Evolutionary conservation across 129 eudicot genomes (phyloP).

Genomic region (Apium graveolens): DNA sequence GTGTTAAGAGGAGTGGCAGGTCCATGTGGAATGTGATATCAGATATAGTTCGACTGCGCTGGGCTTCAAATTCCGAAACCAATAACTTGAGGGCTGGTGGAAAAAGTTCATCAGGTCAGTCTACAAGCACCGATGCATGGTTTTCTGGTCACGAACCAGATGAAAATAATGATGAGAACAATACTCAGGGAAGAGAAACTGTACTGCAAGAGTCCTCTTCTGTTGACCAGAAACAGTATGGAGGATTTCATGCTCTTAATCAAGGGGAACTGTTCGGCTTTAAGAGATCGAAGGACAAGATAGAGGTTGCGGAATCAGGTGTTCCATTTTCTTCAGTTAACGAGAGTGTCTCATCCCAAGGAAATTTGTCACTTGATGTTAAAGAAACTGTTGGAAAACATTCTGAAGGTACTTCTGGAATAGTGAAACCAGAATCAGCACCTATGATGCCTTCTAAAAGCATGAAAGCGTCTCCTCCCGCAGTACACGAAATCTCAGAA

Average conservation of each 20-base stretch:
- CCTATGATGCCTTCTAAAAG: constrained; percentile 7
- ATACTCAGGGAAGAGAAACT: constrained; percentile 21
- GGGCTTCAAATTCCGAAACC: constrained; percentile 52
- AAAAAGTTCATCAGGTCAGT: constrained; percentile 56
- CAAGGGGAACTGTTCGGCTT: constrained; percentile 18
- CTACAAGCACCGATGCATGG: constrained; percentile 70
- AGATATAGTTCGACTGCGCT: constrained; percentile 52
- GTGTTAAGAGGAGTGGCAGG: constrained; percentile 49
- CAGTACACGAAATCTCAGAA: not conserved
- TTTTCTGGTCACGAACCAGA: constrained; percentile 80
- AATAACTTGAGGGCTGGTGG: constrained; percentile 45
- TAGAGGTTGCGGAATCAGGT: constrained; percentile 19
- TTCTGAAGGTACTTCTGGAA: constrained; percentile 21
- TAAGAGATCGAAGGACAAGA: constrained; percentile 27
- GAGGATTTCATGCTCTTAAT: not conserved
- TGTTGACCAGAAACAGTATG: constrained; percentile 11
- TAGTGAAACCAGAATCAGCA: constrained; percentile 18
- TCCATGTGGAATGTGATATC: constrained; percentile 69
- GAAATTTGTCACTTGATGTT: constrained; percentile 12
- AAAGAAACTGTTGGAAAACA: constrained; percentile 16
- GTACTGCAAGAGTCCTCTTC: constrained; percentile 21
- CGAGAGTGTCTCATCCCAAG: constrained; percentile 22
- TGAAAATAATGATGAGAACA: constrained; percentile 31
- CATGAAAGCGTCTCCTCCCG: not conserved
- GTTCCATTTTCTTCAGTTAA: constrained; percentile 30